Base-by-base conservation (phyloP, 257 asterid genomes). In the Penstemon barbatus region DNA sequence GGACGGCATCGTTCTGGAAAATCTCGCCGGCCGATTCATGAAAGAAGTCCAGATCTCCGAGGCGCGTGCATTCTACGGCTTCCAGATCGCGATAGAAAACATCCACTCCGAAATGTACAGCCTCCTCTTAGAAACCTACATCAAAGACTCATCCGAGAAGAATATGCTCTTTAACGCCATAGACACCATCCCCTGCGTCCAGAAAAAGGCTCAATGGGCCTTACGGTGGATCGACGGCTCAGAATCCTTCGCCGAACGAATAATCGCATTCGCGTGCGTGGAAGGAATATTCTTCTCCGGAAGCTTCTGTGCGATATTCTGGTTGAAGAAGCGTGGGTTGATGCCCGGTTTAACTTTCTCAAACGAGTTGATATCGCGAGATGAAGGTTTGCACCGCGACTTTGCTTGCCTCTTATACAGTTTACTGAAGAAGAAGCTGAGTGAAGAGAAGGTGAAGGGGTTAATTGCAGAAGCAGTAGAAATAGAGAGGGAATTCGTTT, bases 1-100 rank as follows among this genome's bases (percentile, higher is more conserved):
- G 0, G 99, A 93, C 60, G 97, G 99, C 39, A 93, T 93, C 75
- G 97, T 93, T 36, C 45, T 93, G 57, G 97, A 93, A 81, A 90
- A 93, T 53, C 95, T 93, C 66, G 97, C 99, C 48, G 97, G 96
- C 1, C 71, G 99, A 0, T 93, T 93, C 86, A 93, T 90, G 97
- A 93, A 87, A 65, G 99, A 93, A 15, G 96, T 93, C 1, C 96
- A 93, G 74, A 55, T 93, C 63, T 76, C 99, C 2, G 99, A 93
- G 85, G 99, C 99, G 0, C 96, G 99, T 7, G 94, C 90, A 2
- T 87, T 87, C 37, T 87, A 87, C 11, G 94, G 94, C 0, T 87
- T 84, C 72, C 91, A 87, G 46, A 87, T 87, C 4, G 90, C 89
- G 5, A 84, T 87, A 19, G 91, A 87, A 37, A 87, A 87, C 60